These are phyloP conservation scores for Dryas alaskensis DNA, from an alignment of 306 rosid species.

Conservation along the genomic window DNA sequence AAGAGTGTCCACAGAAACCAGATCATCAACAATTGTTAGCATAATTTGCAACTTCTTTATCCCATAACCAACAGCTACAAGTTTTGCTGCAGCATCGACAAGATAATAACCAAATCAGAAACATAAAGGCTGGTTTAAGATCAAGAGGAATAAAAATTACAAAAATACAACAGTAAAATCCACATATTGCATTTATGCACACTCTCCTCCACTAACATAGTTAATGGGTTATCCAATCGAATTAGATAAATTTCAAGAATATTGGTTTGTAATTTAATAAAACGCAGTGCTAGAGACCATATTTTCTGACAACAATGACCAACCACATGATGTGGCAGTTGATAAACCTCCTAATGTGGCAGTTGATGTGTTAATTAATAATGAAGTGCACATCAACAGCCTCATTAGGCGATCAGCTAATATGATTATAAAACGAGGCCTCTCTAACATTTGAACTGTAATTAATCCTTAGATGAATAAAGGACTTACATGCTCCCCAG, in stretches of 20 bases:
- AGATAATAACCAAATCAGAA: neutral
- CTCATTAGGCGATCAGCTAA: too few species aligned
- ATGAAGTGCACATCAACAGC: neutral
- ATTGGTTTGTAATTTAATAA: too few species aligned
- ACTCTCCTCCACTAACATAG: neutral
- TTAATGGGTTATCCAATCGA: too few species aligned
- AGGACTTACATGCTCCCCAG: slow-evolving; percentile 93
- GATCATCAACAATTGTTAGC: slow-evolving; percentile 79
- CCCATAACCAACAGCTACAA: slow-evolving; percentile 87
- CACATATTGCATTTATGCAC: neutral
- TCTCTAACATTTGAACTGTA: neutral
- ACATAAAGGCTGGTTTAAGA: neutral
- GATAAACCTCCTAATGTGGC: too few species aligned
- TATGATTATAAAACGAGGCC: neutral
- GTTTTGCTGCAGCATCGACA: slow-evolving; percentile 58
- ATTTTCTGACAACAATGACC: too few species aligned
- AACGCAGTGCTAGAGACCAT: too few species aligned
- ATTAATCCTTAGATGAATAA: neutral
- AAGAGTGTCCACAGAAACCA: slow-evolving; percentile 76
- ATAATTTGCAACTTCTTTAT: slow-evolving; percentile 82
- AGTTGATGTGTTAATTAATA: neutral
- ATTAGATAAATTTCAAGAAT: too few species aligned
- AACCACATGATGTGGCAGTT: too few species aligned
- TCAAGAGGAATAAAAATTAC: neutral
- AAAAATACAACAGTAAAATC: neutral